Conservation (phyloP, 2,329 filamentous ascomycete genomes). For the Ilyonectria mors-panacis region DNA sequence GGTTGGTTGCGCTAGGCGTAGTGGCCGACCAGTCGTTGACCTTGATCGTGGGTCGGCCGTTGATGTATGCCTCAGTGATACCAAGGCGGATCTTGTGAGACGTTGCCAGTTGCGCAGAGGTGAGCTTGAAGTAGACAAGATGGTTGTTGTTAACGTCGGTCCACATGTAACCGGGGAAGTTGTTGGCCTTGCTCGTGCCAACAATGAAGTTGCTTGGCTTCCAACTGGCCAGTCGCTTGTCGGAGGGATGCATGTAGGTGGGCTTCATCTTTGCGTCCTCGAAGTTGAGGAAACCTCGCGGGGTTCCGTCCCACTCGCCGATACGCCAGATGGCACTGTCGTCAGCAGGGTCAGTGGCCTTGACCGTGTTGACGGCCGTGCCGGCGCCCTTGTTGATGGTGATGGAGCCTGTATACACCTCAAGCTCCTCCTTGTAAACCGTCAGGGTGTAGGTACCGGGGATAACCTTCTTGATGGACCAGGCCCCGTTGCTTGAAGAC, state of each 20-base stretch:
- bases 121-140: slow-evolving; percentile 57
- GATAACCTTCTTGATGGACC: slow-evolving; percentile 50
- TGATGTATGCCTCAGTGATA: slow-evolving; percentile 51
- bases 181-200: slow-evolving; percentile 51
- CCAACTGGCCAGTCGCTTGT: slow-evolving; percentile 50
- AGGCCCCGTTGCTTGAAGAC: slow-evolving; percentile 44
- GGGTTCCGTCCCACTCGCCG: slow-evolving; percentile 55
- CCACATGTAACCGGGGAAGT: slow-evolving; percentile 60
- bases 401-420: slow-evolving; percentile 46
- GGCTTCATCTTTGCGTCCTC: slow-evolving; percentile 57
- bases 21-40: slow-evolving; percentile 50
- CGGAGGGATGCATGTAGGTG: slow-evolving; percentile 59
- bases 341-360: slow-evolving; percentile 51
- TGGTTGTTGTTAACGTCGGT: slow-evolving; percentile 59
- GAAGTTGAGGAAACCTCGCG: slow-evolving; percentile 54
- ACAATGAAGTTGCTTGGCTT: slow-evolving; percentile 53
- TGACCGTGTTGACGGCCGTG: slow-evolving; percentile 49
- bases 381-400: slow-evolving; percentile 49
- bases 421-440: slow-evolving; percentile 54
- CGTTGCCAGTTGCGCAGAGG: slow-evolving; percentile 45
- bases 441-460: slow-evolving; percentile 52
- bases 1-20: slow-evolving; percentile 46
- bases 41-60: slow-evolving; percentile 49
- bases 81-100: slow-evolving; percentile 50
- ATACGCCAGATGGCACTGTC: slow-evolving; percentile 54